phyloP scores from a whole-genome alignment of 768 basidiomycete species.

The Coprinopsis marcescibilis region DNA sequence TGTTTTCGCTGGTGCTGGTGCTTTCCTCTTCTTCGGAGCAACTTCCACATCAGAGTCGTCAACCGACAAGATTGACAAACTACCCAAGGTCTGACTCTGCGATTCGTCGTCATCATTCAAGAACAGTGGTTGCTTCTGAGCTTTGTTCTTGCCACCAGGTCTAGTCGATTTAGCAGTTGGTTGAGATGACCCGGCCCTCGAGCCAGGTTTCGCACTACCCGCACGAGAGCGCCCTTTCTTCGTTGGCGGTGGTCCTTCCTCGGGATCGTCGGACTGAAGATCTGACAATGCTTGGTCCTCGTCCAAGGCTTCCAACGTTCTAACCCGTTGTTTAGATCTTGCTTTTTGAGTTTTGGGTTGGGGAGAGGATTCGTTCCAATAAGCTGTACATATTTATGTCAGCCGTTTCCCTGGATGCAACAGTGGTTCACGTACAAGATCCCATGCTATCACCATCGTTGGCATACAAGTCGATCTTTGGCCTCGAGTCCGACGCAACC shows the following conservation, averaged over 20 bases:
- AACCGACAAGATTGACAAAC: neutral
- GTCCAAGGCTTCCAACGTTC: constrained; percentile 29
- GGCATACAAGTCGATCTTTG: constrained; percentile 46
- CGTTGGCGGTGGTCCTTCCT: neutral
- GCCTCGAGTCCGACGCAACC: constrained; percentile 15
- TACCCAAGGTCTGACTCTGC: neutral
- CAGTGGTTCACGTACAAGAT: constrained; percentile 29
- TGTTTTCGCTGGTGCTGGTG: constrained; percentile 19
- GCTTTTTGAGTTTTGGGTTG: constrained; percentile 14
- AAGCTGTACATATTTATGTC: constrained; percentile 31
- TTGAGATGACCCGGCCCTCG: constrained; percentile 21
- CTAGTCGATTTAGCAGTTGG: constrained; percentile 16
- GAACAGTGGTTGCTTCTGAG: constrained; percentile 28
- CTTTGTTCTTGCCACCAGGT: constrained; percentile 16
- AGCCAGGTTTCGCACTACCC: constrained; percentile 19
- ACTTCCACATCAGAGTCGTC: constrained; percentile 20
- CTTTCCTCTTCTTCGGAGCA: constrained; percentile 22
- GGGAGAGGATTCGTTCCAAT: constrained; percentile 44
- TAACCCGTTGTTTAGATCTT: constrained; percentile 16
- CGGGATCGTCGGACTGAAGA: neutral
- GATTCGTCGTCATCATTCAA: neutral
- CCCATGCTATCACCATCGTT: constrained; percentile 50
- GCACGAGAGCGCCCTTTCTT: constrained; percentile 1
- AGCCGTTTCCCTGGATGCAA: neutral
- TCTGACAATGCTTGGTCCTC: constrained; percentile 16